phyloP scores from a whole-genome alignment of 441 rosid genomes.

The Francoa sonchifolia region DNA sequence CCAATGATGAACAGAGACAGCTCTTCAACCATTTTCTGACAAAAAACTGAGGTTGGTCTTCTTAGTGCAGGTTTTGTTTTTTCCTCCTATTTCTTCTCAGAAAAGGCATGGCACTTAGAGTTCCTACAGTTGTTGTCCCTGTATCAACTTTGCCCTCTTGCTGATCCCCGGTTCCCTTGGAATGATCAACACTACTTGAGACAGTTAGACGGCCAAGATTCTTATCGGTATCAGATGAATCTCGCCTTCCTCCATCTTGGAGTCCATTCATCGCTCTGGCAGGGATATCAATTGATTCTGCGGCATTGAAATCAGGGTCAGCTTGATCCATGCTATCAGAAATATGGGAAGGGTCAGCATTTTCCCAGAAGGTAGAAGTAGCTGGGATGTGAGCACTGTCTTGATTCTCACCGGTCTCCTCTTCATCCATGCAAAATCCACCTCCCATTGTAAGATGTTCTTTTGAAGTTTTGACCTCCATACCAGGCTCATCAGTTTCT shows the following conservation, averaged over 20 bases:
- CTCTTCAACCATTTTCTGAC: no score
- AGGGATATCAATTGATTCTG: conserved; percentile 7
- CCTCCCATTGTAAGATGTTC: conserved; percentile 37
- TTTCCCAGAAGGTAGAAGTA: no score
- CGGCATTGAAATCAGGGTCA: conserved; percentile 4
- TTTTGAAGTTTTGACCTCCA: no score
- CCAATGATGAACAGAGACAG: no score
- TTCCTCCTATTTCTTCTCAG: conserved; percentile 66
- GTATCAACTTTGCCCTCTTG: conserved; percentile 14
- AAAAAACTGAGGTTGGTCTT: no score
- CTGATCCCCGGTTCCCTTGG: conserved; percentile 5
- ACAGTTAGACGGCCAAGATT: conserved; percentile 10
- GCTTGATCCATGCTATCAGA: conserved; percentile 10
- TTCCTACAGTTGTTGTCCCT: conserved; percentile 13
- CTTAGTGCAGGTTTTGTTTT: conserved; percentile 22
- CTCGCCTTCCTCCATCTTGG: conserved; percentile 6
- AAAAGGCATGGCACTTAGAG: conserved; percentile 60
- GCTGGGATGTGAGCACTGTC: no score
- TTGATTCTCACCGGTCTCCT: conserved; percentile 18
- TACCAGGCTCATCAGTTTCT: no score
- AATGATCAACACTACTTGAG: conserved; percentile 10
- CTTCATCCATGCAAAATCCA: conserved; percentile 44
- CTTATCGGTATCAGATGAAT: conserved; percentile 6
- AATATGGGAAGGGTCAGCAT: conserved; percentile 11
- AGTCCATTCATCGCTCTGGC: conserved; percentile 6